phyloP scores from a whole-genome alignment of 305 asterid species.

The Fraxinus velutina region DNA sequence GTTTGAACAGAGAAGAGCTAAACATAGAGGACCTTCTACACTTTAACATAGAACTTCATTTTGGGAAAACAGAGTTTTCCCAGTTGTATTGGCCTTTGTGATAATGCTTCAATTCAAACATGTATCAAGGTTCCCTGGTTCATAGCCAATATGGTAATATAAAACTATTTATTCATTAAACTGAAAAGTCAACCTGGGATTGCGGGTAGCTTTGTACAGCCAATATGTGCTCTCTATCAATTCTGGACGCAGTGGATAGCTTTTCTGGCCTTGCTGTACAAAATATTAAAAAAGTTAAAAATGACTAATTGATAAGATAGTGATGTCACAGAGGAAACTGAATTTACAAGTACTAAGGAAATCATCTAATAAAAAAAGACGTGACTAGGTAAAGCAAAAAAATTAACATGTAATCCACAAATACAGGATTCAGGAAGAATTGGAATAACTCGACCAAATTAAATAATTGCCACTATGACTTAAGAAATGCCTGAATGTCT shows the following conservation, averaged over 20 bases:
- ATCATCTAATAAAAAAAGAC: not conserved
- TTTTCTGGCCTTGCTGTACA: conserved; percentile 91
- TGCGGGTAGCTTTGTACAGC: conserved; percentile 93
- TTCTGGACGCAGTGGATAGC: conserved; percentile 96
- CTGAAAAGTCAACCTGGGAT: conserved; percentile 62
- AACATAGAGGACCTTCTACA: not conserved
- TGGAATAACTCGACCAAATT: not conserved
- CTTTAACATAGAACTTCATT: not conserved
- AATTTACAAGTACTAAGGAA: not conserved
- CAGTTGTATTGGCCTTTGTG: not conserved
- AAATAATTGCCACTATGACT: not conserved
- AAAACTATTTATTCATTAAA: conserved; percentile 10
- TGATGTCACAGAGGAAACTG: conserved; percentile 5
- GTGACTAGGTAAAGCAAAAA: not conserved
- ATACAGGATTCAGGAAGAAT: not conserved
- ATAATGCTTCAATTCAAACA: not conserved
- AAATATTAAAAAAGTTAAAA: conserved; percentile 19
- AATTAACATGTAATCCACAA: not conserved
- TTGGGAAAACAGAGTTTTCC: not conserved
- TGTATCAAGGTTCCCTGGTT: not conserved
- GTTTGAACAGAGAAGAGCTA: not conserved
- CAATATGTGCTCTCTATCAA: conserved; percentile 95
- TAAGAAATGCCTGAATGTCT: not conserved
- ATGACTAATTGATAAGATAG: conserved; percentile 15
- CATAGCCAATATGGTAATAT: not conserved